Evolutionary conservation across 495 filamentous ascomycete genomes (phyloP), one percentile per base, ranked within the genome.

Genomic region (Tuber brumale): DNA sequence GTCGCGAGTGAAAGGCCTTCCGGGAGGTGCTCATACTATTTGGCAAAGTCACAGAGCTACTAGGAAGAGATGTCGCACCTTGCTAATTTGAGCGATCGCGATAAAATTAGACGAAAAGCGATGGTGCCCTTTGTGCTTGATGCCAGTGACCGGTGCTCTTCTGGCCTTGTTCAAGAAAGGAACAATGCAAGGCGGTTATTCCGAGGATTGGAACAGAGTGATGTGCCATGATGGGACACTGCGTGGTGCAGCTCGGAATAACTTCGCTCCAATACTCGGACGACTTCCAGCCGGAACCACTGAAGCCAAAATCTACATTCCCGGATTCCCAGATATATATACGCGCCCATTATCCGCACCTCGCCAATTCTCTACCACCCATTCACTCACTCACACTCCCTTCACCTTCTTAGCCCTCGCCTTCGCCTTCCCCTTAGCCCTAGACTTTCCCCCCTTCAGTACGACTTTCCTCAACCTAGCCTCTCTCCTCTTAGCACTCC

Each of bases 401-500:
- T 31, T 66, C 57, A 12, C 57, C 57, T 66, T 66, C 57, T 66
- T 66, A 66, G 57, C n/a, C 57, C 57, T 66, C 57, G 57, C n/a
- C 27, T 66, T 66, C 0, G 57, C 57, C n/a, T 66, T 66, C 7
- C n/a, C 57, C 57, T 66, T 66, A 31, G n/a, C 51, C 57, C 27
- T 66, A 4, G n/a, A 0, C n/a, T 72, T 80, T 70, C 72, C 80
- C 71, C 79, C 77, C 72, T 81, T 81, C 66, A 77, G 23, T 1
- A 72, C 70, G 70, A 77, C 42, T 45, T 78, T 76, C 75, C 75
- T 81, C 74, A 76, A 51, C 70, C 75, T 77, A 19, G 77, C 61
- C 19, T 57, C 61, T 39, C 75, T 81, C 70, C 79, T 75, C 71
- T 77, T 74, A 3, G 72, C 77, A 5, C 57, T 66, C 57, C 27